Percentiles rank a stretch among this genome's conserved stretches.
These are phyloP conservation scores for Lolium perenne DNA, from an alignment of 176 grass and related monocot species.

Conservation along the genomic window DNA sequence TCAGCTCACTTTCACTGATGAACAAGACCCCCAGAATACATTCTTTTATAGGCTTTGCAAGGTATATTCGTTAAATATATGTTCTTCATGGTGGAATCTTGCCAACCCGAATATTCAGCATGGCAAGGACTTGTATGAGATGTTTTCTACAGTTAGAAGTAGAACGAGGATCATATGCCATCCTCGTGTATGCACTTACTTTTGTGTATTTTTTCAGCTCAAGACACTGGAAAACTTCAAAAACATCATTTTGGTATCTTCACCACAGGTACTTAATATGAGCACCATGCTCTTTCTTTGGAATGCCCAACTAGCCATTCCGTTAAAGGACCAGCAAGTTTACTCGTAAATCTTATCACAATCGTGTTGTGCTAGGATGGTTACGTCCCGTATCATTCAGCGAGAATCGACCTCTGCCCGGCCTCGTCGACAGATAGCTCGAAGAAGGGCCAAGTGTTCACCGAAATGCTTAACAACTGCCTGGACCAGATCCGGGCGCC, in stretches of 20 bases:
- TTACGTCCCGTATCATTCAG: slow-evolving; percentile 91
- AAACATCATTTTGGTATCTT: slow-evolving; percentile 88
- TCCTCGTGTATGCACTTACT: neutral
- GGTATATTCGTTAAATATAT: slow-evolving; percentile 46
- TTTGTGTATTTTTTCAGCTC: slow-evolving; percentile 59
- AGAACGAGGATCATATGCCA: slow-evolving; percentile 3
- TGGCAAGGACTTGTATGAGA: neutral
- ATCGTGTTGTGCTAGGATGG: slow-evolving; percentile 64
- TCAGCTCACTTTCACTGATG: slow-evolving; percentile 94
- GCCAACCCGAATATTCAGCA: neutral
- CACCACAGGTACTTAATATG: slow-evolving; percentile 72
- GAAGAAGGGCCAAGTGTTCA: slow-evolving; percentile 73
- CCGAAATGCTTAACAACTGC: slow-evolving; percentile 86
- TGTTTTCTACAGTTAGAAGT: neutral
- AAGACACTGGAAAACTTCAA: slow-evolving; percentile 91
- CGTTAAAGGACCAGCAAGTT: neutral
- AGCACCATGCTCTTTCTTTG: neutral
- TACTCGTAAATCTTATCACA: neutral
- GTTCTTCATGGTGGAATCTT: neutral
- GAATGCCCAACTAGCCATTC: neutral
- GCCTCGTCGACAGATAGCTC: slow-evolving; percentile 71
- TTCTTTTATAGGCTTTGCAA: slow-evolving; percentile 86
- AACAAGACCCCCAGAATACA: slow-evolving; percentile 75
- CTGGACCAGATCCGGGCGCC: slow-evolving; percentile 75
- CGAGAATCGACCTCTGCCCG: slow-evolving; percentile 75